Base-by-base conservation (phyloP, 495 filamentous ascomycete species). In the Penicillium tannophilum region DNA sequence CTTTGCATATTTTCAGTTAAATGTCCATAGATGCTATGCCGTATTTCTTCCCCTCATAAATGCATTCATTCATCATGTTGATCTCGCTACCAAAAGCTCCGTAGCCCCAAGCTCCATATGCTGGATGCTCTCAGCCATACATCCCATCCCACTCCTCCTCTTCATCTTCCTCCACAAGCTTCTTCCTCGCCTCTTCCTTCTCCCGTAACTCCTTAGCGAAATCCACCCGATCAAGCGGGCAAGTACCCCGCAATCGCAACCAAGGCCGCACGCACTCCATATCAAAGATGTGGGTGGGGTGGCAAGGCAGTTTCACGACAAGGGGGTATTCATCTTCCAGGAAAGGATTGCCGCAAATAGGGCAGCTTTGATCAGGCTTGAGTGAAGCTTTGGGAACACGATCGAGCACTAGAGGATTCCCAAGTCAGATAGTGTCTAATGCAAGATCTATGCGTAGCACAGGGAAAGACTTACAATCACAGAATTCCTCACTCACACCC, bases 261-360 rank as follows among this genome's bases (percentile, higher is more conserved):
- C 94, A 98, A 2, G 94, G 93, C 47, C 82, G 81, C n/a, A 98
- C 89, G 69, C 94, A 98, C 71, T 98, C 93, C 14, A 97, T 73
- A 71, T 98, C 94, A 74, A 96, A 97, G 26, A 86, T 68, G 70
- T 98, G 94, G 20, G 80, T 84, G 11, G 81, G 80, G 64, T 93
- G 86, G 67, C 94, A 98, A 23, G 92, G 91, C 54, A 98, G 78
- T 62, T 86, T 84, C 31, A 97, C 93, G 16, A 97, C 93, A 12
- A 98, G 81, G 19, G 90, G 89, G 62, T 92, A 87, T 42, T 77
- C 63, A 57, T 89, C 86, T 43, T 97, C 92, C 16, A 97, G 69
- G 64, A 91, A 97, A 36, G 78, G 75, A 66, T 92, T 91, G 23
- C 82, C 85, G 72, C 94, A 98, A 59, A 98, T 97, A 2, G 91